Base-by-base conservation (phyloP, 352 stramenopile species). In the Pythium monospermum region DNA sequence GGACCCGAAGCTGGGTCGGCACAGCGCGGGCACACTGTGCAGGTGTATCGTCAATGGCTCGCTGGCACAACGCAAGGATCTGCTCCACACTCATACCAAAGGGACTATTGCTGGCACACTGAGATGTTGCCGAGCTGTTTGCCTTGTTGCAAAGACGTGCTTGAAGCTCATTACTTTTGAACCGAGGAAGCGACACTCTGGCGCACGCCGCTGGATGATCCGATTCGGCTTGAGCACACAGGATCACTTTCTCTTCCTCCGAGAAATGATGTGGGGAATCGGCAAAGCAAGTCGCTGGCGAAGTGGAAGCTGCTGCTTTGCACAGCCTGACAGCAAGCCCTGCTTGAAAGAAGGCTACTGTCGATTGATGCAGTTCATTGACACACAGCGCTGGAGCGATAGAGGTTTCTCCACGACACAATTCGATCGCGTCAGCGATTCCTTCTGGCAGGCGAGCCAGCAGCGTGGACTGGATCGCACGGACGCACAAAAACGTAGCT, bases 141-240 rank as follows among this genome's bases (percentile, higher is more conserved):
- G 55, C 55, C 12, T 40, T 46, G 7, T 39, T n/a, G 28, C 55
- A 63, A 0, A 63, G 48, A 32, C 49, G 7, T 1, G 48, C 48
- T 36, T 49, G 52, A 15, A 44, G 21, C 0, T 3, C 15, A 15
- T 49, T 36, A 11, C n/a, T 10, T 0, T 18, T 13, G 3, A 64
- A 5, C 12, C 56, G 56, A 23, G 56, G 48, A 4, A 59, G n/a
- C 19, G 43, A 52, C 1, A 19, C 30, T 11, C 53, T 46, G 1
- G 66, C 76, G 35, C 73, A 87, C 0, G 35, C 41, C 2, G 64
- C 66, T 27, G 73, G 75, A 2, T 47, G 66, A 3, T 65, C 53
- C n/a, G 57, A 73, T 16, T 61, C 49, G 4, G 77, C 64, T 13
- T 69, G 37, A 1, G 47, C 49, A 27, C 77, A 86, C 3, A 88